Base-by-base conservation (phyloP, 2,329 filamentous ascomycete genomes). In the Exserohilum rostratum region DNA sequence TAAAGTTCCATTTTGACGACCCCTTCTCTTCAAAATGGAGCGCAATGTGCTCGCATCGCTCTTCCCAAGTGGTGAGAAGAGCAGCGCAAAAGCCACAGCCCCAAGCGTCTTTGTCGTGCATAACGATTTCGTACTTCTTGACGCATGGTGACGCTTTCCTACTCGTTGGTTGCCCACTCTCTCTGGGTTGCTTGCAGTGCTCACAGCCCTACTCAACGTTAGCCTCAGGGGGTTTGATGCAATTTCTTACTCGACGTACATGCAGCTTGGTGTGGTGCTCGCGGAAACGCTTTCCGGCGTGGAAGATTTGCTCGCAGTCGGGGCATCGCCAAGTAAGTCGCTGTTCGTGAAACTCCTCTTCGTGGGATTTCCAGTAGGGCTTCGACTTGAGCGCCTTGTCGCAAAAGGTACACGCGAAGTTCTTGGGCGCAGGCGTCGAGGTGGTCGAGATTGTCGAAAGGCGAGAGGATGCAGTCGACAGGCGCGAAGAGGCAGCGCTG, bases 301-400 rank as follows among this genome's bases (percentile, higher is more conserved):
- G 87, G 72, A 88, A 87, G 66, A 85, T 85, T 64, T 86, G 84
- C 71, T 87, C 87, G 74, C 87, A 89, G 61, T 86, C 85, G 5
- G 86, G 85, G 65, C 86, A 88, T 11, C 85, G 85, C 70, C 87
- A 88, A 67, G 87, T 87, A 59, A 86, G 83, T 77, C 85, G 85
- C 50, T 86, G 84, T 77, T 88, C 86, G 72, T 88, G 86, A 66
- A 88, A 87, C 71, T 87, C 85, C 64, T 88, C 86, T 69, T 89
- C 85, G 71, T 89, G 87, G 29, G 85, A 82, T 72, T 87, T 87
- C 87, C 86, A 89, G 70, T 88, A 85, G 59, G 87, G 86, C 68
- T 88, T 88, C 60, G 85, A 82, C 76, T 86, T 86, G 67, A 88
- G 86, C 40, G 84, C 86, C 44, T 86, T 87, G 69, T 88, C 85